phyloP scores from a whole-genome alignment of 306 rosid species.

The Lathyrus tuberosus region DNA sequence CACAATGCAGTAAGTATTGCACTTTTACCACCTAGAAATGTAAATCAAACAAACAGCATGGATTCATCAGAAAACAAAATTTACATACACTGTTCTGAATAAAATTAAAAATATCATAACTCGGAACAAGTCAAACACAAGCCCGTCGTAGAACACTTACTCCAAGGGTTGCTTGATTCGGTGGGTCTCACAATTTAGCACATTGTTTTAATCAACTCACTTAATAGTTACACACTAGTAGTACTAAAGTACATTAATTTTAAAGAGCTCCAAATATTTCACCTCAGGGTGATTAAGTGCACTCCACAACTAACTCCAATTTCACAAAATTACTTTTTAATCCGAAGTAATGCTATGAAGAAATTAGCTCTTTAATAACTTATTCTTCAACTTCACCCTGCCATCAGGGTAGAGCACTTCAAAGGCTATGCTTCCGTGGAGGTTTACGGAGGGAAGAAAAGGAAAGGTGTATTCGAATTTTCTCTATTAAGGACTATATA shows the following conservation, averaged over 20 bases:
- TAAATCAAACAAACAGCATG: conserved; percentile 31
- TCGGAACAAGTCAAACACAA: conserved; percentile 11
- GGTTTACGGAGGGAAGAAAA: too few species aligned
- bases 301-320: background rate
- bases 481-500: too few species aligned
- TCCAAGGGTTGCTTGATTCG: background rate
- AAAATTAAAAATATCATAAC: background rate
- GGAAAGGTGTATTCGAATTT: too few species aligned
- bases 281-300: background rate
- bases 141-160: background rate
- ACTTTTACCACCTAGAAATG: conserved; percentile 90
- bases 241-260: background rate
- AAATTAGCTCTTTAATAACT: background rate
- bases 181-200: background rate
- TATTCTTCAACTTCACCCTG: background rate
- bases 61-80: conserved; percentile 22
- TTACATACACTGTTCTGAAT: conserved; percentile 3
- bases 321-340: background rate
- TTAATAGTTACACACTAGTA: background rate
- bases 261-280: background rate
- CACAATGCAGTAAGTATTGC: conserved; percentile 85
- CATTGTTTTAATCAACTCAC: background rate
- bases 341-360: background rate
- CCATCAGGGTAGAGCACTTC: background rate
- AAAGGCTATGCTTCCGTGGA: background rate